Percentiles rank a stretch among this genome's conserved stretches.
These are phyloP conservation scores for Conticribra weissflogii DNA, from an alignment of 108 stramenopile species.

Conservation along the genomic window DNA sequence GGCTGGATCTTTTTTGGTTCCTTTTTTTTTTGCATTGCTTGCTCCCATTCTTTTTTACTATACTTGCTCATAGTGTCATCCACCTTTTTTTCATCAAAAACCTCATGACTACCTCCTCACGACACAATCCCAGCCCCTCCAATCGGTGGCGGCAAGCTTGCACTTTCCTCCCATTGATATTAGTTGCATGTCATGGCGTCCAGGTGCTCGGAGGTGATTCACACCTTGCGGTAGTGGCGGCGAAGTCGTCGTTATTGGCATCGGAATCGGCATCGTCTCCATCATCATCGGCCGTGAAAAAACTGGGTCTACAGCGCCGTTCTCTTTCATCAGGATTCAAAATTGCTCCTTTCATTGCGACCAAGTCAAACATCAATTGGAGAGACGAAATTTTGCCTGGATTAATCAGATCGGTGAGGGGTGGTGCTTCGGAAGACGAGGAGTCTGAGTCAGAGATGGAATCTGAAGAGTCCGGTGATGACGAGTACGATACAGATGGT, in stretches of 20 bases:
- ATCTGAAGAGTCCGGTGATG: not conserved
- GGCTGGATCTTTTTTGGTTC: too few relatives aligned
- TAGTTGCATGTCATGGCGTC: not conserved
- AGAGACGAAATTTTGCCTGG: not conserved
- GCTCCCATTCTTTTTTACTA: too few relatives aligned
- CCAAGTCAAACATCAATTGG: not conserved
- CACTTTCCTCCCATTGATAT: not conserved
- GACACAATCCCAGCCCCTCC: not conserved
- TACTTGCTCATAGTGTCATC: not conserved
- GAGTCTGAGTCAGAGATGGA: not conserved
- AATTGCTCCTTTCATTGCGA: not conserved
- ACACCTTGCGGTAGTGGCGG: not conserved
- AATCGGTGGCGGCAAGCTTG: not conserved
- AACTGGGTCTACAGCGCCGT: not conserved
- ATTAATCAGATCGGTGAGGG: not conserved
- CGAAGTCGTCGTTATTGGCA: not conserved
- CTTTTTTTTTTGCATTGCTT: too few relatives aligned
- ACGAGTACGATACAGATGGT: not conserved
- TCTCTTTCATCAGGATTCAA: not conserved
- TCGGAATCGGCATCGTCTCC: not conserved
- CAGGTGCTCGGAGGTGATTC: not conserved
- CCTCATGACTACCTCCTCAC: not conserved
- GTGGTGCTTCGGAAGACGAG: not conserved
- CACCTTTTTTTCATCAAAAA: not conserved
- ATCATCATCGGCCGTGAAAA: too few relatives aligned